These are phyloP conservation scores for Botryotinia narcissicola DNA, from an alignment of 2,329 filamentous ascomycete species.

Conservation along the genomic window DNA sequence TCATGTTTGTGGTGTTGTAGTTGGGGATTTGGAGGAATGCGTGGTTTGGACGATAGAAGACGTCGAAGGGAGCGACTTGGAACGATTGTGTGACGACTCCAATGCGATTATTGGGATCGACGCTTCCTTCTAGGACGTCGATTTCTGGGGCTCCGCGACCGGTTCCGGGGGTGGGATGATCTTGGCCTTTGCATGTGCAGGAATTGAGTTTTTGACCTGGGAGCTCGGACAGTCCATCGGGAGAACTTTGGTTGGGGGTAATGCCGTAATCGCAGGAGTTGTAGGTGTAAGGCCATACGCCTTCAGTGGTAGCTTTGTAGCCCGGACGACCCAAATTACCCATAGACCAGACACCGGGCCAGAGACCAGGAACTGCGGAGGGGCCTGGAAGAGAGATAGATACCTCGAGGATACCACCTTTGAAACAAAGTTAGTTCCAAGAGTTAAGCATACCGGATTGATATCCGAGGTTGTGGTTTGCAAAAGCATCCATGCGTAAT, in stretches of 20 bases:
- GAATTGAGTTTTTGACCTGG: constrained; percentile 67
- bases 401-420: constrained; percentile 52
- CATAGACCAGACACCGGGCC: constrained; percentile 55
- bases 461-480: constrained; percentile 46
- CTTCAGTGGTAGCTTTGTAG: constrained; percentile 51
- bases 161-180: constrained; percentile 63
- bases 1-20: constrained; percentile 47
- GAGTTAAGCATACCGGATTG: constrained; percentile 52
- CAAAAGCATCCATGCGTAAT: constrained; percentile 46
- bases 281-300: constrained; percentile 55
- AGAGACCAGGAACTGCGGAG: constrained; percentile 48
- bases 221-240: constrained; percentile 62
- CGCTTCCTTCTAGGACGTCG: constrained; percentile 64
- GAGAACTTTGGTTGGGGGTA: constrained; percentile 66
- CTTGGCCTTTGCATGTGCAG: constrained; percentile 61
- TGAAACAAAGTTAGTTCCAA: constrained; percentile 55
- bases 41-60: constrained; percentile 51
- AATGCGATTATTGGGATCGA: constrained; percentile 39
- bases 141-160: constrained; percentile 68
- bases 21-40: constrained; percentile 52
- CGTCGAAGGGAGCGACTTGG: constrained; percentile 43
- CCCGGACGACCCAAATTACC: constrained; percentile 53
- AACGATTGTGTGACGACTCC: constrained; percentile 41
- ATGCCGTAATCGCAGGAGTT: constrained; percentile 60
- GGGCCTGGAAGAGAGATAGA: constrained; percentile 52